Conservation (phyloP, 495 filamentous ascomycete genomes). For the Cairneyella variabilis region DNA sequence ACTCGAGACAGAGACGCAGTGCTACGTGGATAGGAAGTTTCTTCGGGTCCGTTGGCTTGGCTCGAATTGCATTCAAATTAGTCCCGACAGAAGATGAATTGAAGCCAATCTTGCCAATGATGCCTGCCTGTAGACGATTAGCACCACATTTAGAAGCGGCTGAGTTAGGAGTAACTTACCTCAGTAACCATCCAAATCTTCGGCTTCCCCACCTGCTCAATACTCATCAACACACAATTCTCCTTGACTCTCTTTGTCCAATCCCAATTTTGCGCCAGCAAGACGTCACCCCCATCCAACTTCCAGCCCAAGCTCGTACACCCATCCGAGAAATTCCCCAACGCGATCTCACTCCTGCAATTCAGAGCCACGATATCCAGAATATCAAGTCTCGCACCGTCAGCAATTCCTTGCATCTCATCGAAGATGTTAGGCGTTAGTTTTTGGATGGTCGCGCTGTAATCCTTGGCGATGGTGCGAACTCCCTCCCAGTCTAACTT, state of each 20-base stretch:
- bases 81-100: constrained; percentile 60
- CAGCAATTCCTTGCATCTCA: constrained; percentile 55
- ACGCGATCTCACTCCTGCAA: constrained; percentile 63
- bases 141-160: constrained; percentile 20
- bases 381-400: constrained; percentile 47
- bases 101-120: constrained; percentile 70
- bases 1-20: constrained; percentile 56
- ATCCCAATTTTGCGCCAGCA: constrained; percentile 67
- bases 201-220: constrained; percentile 3
- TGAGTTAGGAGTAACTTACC: constrained; percentile 34
- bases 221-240: constrained; percentile 22
- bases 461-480: constrained; percentile 12
- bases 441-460: constrained; percentile 23
- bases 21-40: constrained; percentile 60
- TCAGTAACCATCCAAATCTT: constrained; percentile 31
- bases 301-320: constrained; percentile 56
- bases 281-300: constrained; percentile 24
- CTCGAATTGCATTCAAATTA: constrained; percentile 62
- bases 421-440: constrained; percentile 36
- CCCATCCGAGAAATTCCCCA: constrained; percentile 60
- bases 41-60: constrained; percentile 47
- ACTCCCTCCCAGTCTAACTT: constrained; percentile 9
- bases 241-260: constrained; percentile 52
- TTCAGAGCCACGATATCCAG: constrained; percentile 63
- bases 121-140: constrained; percentile 53